Conservation (phyloP, 176 grass and related monocot species). For the Cenchrus fungigraminus region DNA sequence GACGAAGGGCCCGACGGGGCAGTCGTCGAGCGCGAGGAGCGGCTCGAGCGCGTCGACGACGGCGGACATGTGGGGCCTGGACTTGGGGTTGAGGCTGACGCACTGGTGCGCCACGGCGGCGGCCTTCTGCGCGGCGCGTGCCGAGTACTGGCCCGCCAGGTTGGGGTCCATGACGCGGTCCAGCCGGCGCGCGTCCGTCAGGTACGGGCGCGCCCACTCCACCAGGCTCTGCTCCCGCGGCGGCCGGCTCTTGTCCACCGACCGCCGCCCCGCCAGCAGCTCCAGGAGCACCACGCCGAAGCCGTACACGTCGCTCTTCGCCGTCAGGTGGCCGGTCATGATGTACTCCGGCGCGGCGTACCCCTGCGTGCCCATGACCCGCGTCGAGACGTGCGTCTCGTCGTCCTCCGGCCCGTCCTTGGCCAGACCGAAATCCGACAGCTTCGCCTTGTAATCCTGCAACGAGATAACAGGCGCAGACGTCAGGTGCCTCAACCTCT, state of each 20-base stretch:
- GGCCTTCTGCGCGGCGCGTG: slow-evolving; percentile 58
- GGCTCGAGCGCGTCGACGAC: slow-evolving; percentile 75
- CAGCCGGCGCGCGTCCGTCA: slow-evolving; percentile 65
- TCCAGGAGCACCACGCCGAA: slow-evolving; percentile 81
- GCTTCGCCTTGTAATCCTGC: slow-evolving; percentile 80
- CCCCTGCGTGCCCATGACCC: slow-evolving; percentile 96
- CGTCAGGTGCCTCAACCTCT: no score
- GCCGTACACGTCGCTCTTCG: slow-evolving; percentile 86
- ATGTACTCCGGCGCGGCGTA: slow-evolving; percentile 98
- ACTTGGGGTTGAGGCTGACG: slow-evolving; percentile 71
- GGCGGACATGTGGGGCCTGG: slow-evolving; percentile 69
- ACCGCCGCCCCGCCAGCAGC: slow-evolving; percentile 62
- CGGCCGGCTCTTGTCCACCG: slow-evolving; percentile 74
- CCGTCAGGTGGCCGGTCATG: slow-evolving; percentile 90
- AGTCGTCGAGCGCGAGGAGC: slow-evolving; percentile 67
- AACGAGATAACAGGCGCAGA: no score
- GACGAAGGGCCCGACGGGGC: slow-evolving; percentile 55
- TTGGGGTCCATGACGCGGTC: slow-evolving; percentile 72
- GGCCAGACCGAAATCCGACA: slow-evolving; percentile 93
- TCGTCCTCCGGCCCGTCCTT: slow-evolving; percentile 83
- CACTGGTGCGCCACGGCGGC: slow-evolving; percentile 63
- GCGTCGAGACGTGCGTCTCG: slow-evolving; percentile 84
- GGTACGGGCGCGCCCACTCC: slow-evolving; percentile 74
- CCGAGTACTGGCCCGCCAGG: slow-evolving; percentile 65
- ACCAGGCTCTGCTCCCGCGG: slow-evolving; percentile 73